Percentiles rank a stretch among this genome's conserved stretches.
These are phyloP conservation scores for Fusarium subtropicale DNA, from an alignment of 2,329 filamentous ascomycete species.

Conservation along the genomic window DNA sequence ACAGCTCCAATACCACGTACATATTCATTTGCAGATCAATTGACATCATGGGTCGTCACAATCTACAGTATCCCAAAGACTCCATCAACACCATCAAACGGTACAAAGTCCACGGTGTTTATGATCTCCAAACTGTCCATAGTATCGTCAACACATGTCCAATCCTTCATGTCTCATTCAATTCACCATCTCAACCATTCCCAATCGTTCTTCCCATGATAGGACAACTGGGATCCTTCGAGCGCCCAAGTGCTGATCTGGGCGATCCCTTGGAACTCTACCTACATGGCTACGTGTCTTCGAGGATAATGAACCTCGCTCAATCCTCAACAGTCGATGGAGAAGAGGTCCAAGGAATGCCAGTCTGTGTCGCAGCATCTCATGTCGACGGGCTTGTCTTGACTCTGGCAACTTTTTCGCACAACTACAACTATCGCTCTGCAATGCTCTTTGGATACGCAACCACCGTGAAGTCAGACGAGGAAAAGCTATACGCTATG, in stretches of 20 bases:
- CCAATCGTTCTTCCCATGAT: slow-evolving; percentile 88
- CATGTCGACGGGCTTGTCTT: slow-evolving; percentile 84
- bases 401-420: slow-evolving; percentile 80
- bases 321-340: slow-evolving; percentile 19
- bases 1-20: neutral
- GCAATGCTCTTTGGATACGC: slow-evolving; percentile 82
- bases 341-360: slow-evolving; percentile 63
- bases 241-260: slow-evolving; percentile 68
- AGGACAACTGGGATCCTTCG: slow-evolving; percentile 81
- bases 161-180: slow-evolving; percentile 85
- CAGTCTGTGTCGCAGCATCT: slow-evolving; percentile 77
- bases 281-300: slow-evolving; percentile 85
- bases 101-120: slow-evolving; percentile 73
- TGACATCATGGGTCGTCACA: slow-evolving; percentile 51
- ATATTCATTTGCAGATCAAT: neutral
- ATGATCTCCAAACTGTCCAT: slow-evolving; percentile 79
- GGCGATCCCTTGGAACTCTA: slow-evolving; percentile 79
- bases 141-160: slow-evolving; percentile 79
- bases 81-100: slow-evolving; percentile 74
- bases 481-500: slow-evolving; percentile 84
- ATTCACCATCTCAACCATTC: slow-evolving; percentile 71
- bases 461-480: slow-evolving; percentile 70
- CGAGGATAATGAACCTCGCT: slow-evolving; percentile 77
- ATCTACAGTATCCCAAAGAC: slow-evolving; percentile 72
- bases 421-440: slow-evolving; percentile 89